Evolutionary conservation across 306 rosid genomes (phyloP).

Genomic region (Citrullus mucosospermus): DNA sequence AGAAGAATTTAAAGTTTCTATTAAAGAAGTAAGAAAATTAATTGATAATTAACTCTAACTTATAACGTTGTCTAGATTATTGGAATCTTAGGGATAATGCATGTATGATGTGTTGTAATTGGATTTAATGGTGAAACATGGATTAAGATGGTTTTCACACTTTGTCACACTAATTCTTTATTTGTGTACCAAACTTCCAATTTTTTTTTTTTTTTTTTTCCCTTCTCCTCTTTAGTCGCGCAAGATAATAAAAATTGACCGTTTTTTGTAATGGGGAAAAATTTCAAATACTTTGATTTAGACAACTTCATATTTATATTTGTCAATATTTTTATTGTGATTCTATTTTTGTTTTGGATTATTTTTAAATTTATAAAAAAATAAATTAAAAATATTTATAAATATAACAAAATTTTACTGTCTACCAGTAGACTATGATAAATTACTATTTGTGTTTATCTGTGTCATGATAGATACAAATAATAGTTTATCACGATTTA

Average conservation of each 20-base stretch:
- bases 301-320: background rate
- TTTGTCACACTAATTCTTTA: background rate
- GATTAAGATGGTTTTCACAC: background rate
- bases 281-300: background rate
- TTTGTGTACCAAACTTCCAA: background rate
- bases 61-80: too few species aligned
- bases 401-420: too few species aligned
- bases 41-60: too few species aligned
- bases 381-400: too few species aligned
- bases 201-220: background rate
- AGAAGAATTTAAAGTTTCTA: too few species aligned
- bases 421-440: too few species aligned
- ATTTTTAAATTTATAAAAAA: too few species aligned
- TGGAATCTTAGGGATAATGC: background rate
- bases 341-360: background rate
- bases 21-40: too few species aligned
- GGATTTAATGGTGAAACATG: background rate
- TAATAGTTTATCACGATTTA: too few species aligned
- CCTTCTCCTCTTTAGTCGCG: background rate
- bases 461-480: too few species aligned
- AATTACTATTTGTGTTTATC: too few species aligned
- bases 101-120: background rate
- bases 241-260: background rate
- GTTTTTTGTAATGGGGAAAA: background rate
- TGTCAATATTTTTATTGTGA: background rate